Percentiles rank a stretch among this genome's conserved stretches.
phyloP scores from a whole-genome alignment of 306 rosid genomes.

The Dalbergia oliveri region DNA sequence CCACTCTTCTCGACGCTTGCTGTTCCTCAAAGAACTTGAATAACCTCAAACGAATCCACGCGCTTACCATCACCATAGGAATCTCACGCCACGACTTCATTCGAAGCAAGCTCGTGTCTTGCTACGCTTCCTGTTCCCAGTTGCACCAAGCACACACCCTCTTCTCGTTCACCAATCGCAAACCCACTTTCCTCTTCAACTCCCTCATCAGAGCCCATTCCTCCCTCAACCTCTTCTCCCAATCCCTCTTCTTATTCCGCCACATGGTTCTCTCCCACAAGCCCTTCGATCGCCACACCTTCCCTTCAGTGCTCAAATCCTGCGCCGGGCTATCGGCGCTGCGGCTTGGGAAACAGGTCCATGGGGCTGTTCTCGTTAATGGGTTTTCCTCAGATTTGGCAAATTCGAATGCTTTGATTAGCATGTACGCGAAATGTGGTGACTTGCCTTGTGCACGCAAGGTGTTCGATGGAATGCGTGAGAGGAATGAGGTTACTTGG shows the following conservation, averaged over 20 bases:
- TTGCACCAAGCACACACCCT: constrained; percentile 59
- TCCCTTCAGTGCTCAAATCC: constrained; percentile 68
- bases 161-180: constrained; percentile 67
- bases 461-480: constrained; percentile 67
- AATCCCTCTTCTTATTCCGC: constrained; percentile 64
- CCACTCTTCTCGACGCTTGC: constrained; percentile 58
- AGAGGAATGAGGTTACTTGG: constrained; percentile 62
- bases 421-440: constrained; percentile 69
- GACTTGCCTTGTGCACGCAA: constrained; percentile 55
- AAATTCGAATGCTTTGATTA: constrained; percentile 67
- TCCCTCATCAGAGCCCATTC: constrained; percentile 68
- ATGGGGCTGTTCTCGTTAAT: constrained; percentile 60
- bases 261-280: constrained; percentile 51
- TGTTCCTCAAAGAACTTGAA: constrained; percentile 54
- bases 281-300: constrained; percentile 58
- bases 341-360: constrained; percentile 65
- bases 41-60: constrained; percentile 61
- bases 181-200: constrained; percentile 74
- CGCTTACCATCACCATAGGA: constrained; percentile 48
- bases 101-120: constrained; percentile 61
- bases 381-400: constrained; percentile 66
- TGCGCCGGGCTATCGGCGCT: constrained; percentile 62
- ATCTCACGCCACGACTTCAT: constrained; percentile 65
- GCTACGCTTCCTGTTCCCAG: constrained; percentile 70
- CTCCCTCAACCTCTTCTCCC: constrained; percentile 57